phyloP scores from a whole-genome alignment of 345 rosid genomes.

The Euclidium syriacum region DNA sequence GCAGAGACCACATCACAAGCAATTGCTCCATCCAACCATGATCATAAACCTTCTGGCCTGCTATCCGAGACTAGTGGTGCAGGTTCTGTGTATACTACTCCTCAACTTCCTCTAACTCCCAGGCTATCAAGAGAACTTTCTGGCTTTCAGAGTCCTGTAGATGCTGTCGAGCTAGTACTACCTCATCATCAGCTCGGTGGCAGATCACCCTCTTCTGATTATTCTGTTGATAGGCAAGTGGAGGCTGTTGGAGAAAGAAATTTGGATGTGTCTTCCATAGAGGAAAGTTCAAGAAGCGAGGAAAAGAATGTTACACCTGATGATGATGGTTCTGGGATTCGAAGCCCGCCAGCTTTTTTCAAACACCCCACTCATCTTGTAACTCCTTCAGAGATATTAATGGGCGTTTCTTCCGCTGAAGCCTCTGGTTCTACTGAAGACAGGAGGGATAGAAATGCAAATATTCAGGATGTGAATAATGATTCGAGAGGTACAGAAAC shows the following conservation, averaged over 20 bases:
- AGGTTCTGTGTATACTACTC: conserved; percentile 37
- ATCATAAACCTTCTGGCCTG: conserved; percentile 37
- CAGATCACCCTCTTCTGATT: conserved; percentile 40
- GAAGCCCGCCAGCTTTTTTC: conserved; percentile 42
- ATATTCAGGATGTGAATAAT: conserved; percentile 43
- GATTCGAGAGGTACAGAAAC: conserved; percentile 41
- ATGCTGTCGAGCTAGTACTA: conserved; percentile 36
- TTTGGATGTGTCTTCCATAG: conserved; percentile 34
- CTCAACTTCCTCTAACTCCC: conserved; percentile 57
- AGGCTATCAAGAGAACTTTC: conserved; percentile 44
- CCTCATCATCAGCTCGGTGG: conserved; percentile 39
- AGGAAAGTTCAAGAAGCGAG: conserved; percentile 43
- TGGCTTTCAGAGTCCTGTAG: conserved; percentile 40
- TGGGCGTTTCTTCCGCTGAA: conserved; percentile 60
- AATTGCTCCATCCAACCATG: conserved; percentile 29
- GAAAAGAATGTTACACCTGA: conserved; percentile 41
- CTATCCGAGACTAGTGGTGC: conserved; percentile 41
- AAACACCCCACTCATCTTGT: conserved; percentile 80
- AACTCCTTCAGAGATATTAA: conserved; percentile 76
- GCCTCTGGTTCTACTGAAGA: conserved; percentile 36
- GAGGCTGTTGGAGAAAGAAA: conserved; percentile 34
- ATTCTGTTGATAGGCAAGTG: conserved; percentile 54
- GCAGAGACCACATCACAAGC: conserved; percentile 33
- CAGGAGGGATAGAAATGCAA: conserved; percentile 41
- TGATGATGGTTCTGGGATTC: conserved; percentile 42